These are phyloP conservation scores for Arbutus unedo DNA, from an alignment of 148 eudicot species.

Conservation along the genomic window DNA sequence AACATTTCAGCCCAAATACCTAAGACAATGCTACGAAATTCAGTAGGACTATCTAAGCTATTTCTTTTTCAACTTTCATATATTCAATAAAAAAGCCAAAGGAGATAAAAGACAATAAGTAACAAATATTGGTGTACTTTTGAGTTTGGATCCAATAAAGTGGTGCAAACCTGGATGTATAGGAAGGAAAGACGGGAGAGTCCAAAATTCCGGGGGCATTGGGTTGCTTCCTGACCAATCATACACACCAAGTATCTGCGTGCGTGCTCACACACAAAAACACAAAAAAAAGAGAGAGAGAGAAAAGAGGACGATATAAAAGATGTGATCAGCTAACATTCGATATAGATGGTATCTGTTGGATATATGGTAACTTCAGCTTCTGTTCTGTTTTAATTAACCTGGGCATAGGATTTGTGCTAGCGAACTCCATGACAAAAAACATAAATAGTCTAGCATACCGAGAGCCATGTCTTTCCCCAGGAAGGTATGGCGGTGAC, in stretches of 20 bases:
- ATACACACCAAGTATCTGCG: slow-evolving; percentile 36
- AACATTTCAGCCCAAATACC: too few relatives aligned
- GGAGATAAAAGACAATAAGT: too few relatives aligned
- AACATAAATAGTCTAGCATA: background rate
- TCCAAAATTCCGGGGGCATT: slow-evolving; percentile 43
- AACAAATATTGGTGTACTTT: background rate
- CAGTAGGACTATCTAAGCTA: too few relatives aligned
- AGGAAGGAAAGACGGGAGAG: slow-evolving; percentile 34
- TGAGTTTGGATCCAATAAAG: background rate
- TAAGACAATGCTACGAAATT: too few relatives aligned
- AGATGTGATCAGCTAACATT: too few relatives aligned
- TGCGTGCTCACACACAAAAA: background rate
- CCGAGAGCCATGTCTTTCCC: slow-evolving; percentile 29
- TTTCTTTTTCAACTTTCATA: too few relatives aligned
- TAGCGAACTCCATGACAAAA: background rate
- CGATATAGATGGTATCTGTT: too few relatives aligned
- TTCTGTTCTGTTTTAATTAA: too few relatives aligned
- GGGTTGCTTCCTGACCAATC: slow-evolving; percentile 48
- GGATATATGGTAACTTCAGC: too few relatives aligned
- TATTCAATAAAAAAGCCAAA: too few relatives aligned
- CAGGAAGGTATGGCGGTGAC: slow-evolving; percentile 21
- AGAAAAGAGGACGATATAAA: background rate
- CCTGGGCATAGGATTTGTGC: background rate
- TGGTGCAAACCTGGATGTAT: slow-evolving; percentile 31
- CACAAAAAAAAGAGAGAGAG: background rate